phyloP scores from a whole-genome alignment of 345 rosid species.

The Acer campestre region DNA sequence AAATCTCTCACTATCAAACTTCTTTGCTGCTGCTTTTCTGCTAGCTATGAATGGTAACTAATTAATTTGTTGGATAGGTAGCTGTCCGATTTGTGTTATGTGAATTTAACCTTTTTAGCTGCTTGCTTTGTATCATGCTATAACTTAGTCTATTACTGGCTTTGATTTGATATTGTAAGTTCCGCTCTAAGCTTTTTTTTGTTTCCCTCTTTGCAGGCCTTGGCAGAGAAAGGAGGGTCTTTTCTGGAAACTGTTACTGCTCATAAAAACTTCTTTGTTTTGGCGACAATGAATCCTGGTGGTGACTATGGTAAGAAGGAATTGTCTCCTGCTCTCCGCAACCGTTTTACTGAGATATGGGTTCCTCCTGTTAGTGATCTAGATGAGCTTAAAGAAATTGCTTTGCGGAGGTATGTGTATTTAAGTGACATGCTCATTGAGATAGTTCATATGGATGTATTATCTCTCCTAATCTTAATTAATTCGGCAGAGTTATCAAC shows the following conservation, averaged over 20 bases:
- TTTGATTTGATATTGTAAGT: not conserved
- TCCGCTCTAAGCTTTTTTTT: not conserved
- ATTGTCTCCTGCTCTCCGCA: slow-evolving; percentile 94
- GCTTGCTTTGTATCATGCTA: not conserved
- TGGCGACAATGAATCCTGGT: slow-evolving; percentile 99
- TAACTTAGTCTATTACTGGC: not conserved
- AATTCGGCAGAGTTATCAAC: slow-evolving; percentile 44
- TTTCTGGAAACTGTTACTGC: slow-evolving; percentile 75
- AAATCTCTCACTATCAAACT: not conserved
- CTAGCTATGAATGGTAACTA: not conserved
- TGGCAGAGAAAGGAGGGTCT: slow-evolving; percentile 96
- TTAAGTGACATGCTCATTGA: slow-evolving; percentile 9
- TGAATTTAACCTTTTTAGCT: not conserved
- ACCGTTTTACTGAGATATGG: slow-evolving; percentile 98
- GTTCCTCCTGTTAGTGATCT: slow-evolving; percentile 72
- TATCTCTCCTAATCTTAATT: slow-evolving; percentile 10
- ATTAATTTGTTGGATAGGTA: not conserved
- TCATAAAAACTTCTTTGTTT: slow-evolving; percentile 66
- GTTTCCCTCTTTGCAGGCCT: slow-evolving; percentile 51
- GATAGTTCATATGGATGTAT: not conserved
- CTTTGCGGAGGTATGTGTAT: slow-evolving; percentile 53
- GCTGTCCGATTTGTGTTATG: not conserved
- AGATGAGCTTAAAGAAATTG: slow-evolving; percentile 76
- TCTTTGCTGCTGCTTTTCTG: not conserved
- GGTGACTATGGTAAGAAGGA: slow-evolving; percentile 99